Percentiles rank a stretch among this genome's conserved stretches.
Conservation (phyloP, 2,329 filamentous ascomycete genomes). For the Aspergillus sp. region DNA sequence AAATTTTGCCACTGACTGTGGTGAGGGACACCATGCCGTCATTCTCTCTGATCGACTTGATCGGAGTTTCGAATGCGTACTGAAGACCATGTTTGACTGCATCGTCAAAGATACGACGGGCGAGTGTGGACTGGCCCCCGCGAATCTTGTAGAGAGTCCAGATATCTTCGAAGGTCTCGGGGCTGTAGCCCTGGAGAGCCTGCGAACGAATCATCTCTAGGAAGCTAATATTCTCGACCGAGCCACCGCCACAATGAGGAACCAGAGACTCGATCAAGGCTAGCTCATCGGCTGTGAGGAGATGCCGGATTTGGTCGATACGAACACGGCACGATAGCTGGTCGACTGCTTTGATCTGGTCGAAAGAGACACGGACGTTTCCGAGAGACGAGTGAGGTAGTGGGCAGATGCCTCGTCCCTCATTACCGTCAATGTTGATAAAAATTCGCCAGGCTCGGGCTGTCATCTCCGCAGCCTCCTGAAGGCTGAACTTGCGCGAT, state of each 20-base stretch:
- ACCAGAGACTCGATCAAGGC: background rate
- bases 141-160: constrained; percentile 24
- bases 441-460: no score
- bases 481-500: no score
- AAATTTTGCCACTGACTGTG: no score
- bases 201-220: constrained; percentile 30
- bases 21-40: no score
- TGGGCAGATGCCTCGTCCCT: no score
- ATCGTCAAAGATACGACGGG: constrained; percentile 8
- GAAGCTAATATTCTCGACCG: constrained; percentile 23
- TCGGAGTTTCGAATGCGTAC: background rate
- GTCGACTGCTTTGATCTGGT: background rate
- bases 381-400: no score
- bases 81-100: background rate
- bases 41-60: background rate
- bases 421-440: no score
- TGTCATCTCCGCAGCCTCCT: no score
- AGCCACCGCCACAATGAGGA: no score
- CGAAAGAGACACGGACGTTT: no score
- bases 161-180: background rate
- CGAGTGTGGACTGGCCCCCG: constrained; percentile 21
- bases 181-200: constrained; percentile 28
- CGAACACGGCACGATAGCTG: background rate
- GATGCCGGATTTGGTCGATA: constrained; percentile 15
- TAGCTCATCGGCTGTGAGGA: background rate